phyloP scores from a whole-genome alignment of 2,329 filamentous ascomycete species.

The Hypomyces perniciosus region DNA sequence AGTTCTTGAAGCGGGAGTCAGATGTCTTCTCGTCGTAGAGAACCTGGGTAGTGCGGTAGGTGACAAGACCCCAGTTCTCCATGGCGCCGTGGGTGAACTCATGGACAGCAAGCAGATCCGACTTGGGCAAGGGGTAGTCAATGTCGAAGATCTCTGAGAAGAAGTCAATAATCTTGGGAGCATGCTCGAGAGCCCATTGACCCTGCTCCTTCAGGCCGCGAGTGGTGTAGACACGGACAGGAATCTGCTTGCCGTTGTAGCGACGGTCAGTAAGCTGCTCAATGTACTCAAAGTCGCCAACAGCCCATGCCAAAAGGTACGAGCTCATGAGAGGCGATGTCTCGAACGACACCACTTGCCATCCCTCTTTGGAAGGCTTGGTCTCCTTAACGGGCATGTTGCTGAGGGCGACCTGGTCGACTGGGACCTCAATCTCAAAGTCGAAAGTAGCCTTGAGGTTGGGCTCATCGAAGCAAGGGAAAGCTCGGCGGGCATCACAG shows the following conservation, averaged over 20 bases:
- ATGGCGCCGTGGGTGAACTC: constrained; percentile 86
- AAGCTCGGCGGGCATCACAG: constrained; percentile 88
- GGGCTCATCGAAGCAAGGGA: constrained; percentile 97
- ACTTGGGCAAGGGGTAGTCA: constrained; percentile 89
- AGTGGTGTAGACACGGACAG: constrained; percentile 93
- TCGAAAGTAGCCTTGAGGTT: constrained; percentile 96
- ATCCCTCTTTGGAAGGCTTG: constrained; percentile 54
- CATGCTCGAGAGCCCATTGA: constrained; percentile 81
- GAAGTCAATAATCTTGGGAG: constrained; percentile 89
- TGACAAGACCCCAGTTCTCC: constrained; percentile 97
- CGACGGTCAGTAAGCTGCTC: constrained; percentile 84
- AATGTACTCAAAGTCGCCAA: constrained; percentile 95
- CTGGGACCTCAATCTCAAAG: constrained; percentile 84
- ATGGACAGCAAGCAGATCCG: constrained; percentile 83
- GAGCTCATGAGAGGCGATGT: constrained; percentile 87
- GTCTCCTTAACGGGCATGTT: constrained; percentile 88
- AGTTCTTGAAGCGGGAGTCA: constrained; percentile 84
- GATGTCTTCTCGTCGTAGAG: constrained; percentile 93
- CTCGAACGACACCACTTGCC: constrained; percentile 72
- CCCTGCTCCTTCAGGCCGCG: constrained; percentile 91
- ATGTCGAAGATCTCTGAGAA: constrained; percentile 93
- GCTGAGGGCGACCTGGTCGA: constrained; percentile 80
- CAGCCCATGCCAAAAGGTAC: constrained; percentile 85
- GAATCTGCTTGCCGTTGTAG: constrained; percentile 86
- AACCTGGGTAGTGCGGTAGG: constrained; percentile 90